Percentiles rank a stretch among this genome's conserved stretches.
Conservation (phyloP, 352 stramenopile species). For the Globisporangium canariense region DNA sequence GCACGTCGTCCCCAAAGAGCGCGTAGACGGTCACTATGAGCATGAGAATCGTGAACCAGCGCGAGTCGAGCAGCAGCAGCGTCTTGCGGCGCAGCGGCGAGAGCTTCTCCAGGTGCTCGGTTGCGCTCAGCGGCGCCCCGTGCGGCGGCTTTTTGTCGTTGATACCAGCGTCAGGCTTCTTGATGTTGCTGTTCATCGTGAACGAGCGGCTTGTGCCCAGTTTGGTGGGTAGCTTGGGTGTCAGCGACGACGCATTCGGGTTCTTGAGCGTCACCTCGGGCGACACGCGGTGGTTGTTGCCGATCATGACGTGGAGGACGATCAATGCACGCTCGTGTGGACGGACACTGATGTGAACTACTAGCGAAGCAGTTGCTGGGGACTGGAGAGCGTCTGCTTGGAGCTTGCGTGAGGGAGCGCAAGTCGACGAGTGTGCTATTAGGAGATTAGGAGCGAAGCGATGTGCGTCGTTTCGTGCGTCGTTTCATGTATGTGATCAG, state of each 20-base stretch:
- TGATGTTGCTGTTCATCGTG: background rate
- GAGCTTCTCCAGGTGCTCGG: conserved; percentile 38
- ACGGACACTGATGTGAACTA: too few relatives aligned
- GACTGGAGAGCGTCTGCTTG: too few relatives aligned
- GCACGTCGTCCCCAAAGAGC: conserved; percentile 91
- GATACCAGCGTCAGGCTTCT: conserved; percentile 13
- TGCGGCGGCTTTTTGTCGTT: conserved; percentile 9
- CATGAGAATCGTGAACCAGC: conserved; percentile 80
- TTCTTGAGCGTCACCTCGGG: conserved; percentile 71
- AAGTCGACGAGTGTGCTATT: too few relatives aligned
- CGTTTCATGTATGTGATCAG: too few relatives aligned
- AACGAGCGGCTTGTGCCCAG: conserved; percentile 32
- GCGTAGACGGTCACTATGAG: conserved; percentile 90
- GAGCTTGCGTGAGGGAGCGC: too few relatives aligned
- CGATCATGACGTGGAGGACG: conserved; percentile 17
- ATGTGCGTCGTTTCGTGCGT: too few relatives aligned
- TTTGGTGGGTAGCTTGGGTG: conserved; percentile 53
- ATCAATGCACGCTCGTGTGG: background rate
- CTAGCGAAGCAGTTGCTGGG: too few relatives aligned
- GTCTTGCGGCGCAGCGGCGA: conserved; percentile 38
- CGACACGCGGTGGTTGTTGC: conserved; percentile 57
- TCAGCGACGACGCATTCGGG: conserved; percentile 46
- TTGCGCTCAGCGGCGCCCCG: conserved; percentile 16
- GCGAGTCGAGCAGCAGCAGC: conserved; percentile 63
- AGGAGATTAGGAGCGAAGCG: too few relatives aligned